These are phyloP conservation scores for Anisodus acutangulus DNA, from an alignment of 257 asterid species.

Conservation along the genomic window DNA sequence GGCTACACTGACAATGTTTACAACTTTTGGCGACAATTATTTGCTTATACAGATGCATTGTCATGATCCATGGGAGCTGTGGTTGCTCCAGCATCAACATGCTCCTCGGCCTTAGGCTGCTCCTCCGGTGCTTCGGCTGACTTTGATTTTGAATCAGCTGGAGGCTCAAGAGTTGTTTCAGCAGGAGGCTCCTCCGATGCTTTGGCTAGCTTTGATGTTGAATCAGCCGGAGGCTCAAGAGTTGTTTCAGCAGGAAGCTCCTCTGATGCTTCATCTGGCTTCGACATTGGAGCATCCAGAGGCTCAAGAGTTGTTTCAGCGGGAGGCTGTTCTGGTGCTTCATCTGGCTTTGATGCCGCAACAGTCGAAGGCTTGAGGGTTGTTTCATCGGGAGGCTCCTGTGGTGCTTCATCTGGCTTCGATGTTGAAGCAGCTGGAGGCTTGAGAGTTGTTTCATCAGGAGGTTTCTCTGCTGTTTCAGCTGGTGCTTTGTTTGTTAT, in stretches of 20 bases:
- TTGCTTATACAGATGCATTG: conserved; percentile 15
- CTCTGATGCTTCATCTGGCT: conserved; percentile 22
- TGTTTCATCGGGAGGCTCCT: conserved; percentile 12
- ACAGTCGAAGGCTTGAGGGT: conserved; percentile 16
- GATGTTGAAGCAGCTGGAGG: conserved; percentile 16
- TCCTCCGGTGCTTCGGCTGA: conserved; percentile 34
- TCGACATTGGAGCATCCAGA: not conserved
- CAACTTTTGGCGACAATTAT: not conserved
- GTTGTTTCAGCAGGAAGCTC: conserved; percentile 17
- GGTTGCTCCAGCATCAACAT: conserved; percentile 29
- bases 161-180: not conserved
- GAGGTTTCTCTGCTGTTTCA: not conserved
- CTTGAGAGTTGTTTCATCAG: conserved; percentile 10
- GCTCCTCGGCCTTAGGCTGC: conserved; percentile 43
- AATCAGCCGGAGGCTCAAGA: not conserved
- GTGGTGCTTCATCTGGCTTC: not conserved
- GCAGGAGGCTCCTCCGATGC: not conserved
- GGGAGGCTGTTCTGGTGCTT: conserved; percentile 8
- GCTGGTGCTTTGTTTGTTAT: not conserved
- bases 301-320: conserved; percentile 2
- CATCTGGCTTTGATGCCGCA: not conserved
- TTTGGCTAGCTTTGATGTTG: not conserved
- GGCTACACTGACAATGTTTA: not conserved
- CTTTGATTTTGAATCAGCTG: conserved; percentile 31
- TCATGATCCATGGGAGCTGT: conserved; percentile 25